Evolutionary conservation across 2,329 filamentous ascomycete species (phyloP).

Genomic region (Diaporthe citrichinensis): DNA sequence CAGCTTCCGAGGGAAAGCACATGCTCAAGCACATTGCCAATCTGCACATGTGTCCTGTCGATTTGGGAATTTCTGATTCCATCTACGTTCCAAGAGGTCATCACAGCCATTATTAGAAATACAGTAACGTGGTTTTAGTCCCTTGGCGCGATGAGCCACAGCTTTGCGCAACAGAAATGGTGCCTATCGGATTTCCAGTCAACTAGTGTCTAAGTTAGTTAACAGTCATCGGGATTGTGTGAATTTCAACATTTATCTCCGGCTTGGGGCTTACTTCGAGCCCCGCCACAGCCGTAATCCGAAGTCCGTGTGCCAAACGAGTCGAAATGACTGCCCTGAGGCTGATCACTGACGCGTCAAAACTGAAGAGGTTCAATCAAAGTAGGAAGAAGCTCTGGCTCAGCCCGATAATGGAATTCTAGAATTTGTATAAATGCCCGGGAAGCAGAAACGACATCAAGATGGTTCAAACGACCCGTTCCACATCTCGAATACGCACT

Average conservation of each 20-base stretch:
- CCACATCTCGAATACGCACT: not conserved
- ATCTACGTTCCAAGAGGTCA: not conserved
- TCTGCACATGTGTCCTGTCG: not conserved
- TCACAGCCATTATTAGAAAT: not conserved
- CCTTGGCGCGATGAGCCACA: conserved; percentile 51
- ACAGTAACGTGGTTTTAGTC: not conserved
- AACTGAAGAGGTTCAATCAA: not conserved
- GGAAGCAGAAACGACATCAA: not conserved
- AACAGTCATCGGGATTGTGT: not conserved
- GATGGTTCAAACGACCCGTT: not conserved
- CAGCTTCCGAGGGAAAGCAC: not conserved
- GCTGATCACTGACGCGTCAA: conserved; percentile 12
- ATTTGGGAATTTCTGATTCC: not conserved
- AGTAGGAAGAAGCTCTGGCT: not conserved
- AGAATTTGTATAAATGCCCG: not conserved
- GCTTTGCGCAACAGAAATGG: not conserved
- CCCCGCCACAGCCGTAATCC: conserved; percentile 7
- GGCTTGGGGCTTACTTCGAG: not conserved
- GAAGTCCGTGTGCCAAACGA: not conserved
- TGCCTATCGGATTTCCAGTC: conserved; percentile 23
- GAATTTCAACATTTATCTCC: not conserved
- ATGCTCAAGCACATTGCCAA: not conserved
- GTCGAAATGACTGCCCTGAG: not conserved
- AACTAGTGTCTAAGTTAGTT: not conserved
- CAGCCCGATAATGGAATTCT: not conserved